Conservation (phyloP, 2,329 filamentous ascomycete species). For the Trichoderma hamatum region DNA sequence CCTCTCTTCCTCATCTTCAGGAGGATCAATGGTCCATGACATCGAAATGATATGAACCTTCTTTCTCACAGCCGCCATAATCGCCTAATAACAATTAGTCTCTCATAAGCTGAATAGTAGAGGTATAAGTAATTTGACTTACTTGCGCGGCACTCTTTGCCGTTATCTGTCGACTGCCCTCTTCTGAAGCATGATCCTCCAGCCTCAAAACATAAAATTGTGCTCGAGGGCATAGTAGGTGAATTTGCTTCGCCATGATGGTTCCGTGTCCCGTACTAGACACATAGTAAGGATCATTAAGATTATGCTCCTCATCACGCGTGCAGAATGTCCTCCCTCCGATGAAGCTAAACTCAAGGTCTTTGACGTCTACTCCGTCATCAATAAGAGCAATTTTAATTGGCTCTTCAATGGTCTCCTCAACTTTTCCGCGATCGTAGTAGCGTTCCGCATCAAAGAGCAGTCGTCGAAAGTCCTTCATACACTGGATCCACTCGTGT, state of each 20-base stretch:
- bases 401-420: conserved; percentile 29
- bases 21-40: conserved; percentile 41
- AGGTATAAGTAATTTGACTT: not conserved
- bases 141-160: conserved; percentile 36
- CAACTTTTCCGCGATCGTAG: conserved; percentile 12
- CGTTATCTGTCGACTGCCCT: conserved; percentile 18
- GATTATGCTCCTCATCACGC: conserved; percentile 29
- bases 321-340: conserved; percentile 36
- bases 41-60: conserved; percentile 44
- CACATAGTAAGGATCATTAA: conserved; percentile 35
- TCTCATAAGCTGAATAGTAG: not conserved
- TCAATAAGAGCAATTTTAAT: conserved; percentile 45
- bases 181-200: conserved; percentile 26
- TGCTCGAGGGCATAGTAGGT: conserved; percentile 33
- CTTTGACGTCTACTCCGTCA: conserved; percentile 42
- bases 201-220: conserved; percentile 32
- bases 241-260: conserved; percentile 36
- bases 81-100: conserved; percentile 33
- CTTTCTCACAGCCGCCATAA: conserved; percentile 36
- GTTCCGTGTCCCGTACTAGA: conserved; percentile 37
- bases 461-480: conserved; percentile 32
- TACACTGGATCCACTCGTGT: conserved; percentile 35
- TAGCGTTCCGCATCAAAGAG: conserved; percentile 32
- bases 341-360: conserved; percentile 34
- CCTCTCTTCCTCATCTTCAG: conserved; percentile 28